These are phyloP conservation scores for Saraca asoca DNA, from an alignment of 331 rosid genomes.

Conservation along the genomic window DNA sequence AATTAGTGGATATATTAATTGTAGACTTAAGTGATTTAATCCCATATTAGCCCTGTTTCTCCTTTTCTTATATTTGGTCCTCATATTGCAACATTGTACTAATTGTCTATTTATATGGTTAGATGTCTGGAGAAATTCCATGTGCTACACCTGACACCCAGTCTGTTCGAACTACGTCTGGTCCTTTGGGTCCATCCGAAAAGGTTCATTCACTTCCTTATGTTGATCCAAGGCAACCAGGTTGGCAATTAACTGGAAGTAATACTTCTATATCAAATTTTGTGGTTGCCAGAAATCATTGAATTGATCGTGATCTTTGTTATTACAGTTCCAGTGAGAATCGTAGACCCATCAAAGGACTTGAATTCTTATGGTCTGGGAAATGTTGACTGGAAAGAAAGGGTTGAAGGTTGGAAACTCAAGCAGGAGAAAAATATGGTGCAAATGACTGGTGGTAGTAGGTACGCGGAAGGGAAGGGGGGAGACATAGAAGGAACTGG, in stretches of 20 bases:
- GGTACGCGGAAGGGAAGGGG: constrained; percentile 82
- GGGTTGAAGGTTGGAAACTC: constrained; percentile 97
- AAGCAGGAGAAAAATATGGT: constrained; percentile 88
- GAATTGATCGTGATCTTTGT: constrained; percentile 32
- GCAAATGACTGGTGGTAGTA: constrained; percentile 56
- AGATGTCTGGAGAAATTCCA: constrained; percentile 95
- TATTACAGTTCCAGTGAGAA: constrained; percentile 82
- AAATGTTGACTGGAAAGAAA: constrained; percentile 99
- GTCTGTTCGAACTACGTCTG: constrained; percentile 87
- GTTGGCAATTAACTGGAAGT: constrained; percentile 42
- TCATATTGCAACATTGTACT: background rate
- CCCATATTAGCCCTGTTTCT: too few relatives aligned
- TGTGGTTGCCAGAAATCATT: constrained; percentile 9
- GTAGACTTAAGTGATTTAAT: too few relatives aligned
- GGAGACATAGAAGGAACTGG: constrained; percentile 54
- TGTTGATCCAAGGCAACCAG: constrained; percentile 89
- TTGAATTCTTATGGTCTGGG: constrained; percentile 95
- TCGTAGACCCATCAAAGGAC: constrained; percentile 93
- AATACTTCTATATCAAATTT: constrained; percentile 24
- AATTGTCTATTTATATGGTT: constrained; percentile 31
- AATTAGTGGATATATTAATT: too few relatives aligned
- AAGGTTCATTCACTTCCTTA: constrained; percentile 63
- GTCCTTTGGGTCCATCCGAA: constrained; percentile 83
- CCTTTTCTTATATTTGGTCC: constrained; percentile 8
- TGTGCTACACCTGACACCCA: constrained; percentile 89